Conservation (phyloP, 1,284 basidiomycete genomes). For the Trametes versicolor region DNA sequence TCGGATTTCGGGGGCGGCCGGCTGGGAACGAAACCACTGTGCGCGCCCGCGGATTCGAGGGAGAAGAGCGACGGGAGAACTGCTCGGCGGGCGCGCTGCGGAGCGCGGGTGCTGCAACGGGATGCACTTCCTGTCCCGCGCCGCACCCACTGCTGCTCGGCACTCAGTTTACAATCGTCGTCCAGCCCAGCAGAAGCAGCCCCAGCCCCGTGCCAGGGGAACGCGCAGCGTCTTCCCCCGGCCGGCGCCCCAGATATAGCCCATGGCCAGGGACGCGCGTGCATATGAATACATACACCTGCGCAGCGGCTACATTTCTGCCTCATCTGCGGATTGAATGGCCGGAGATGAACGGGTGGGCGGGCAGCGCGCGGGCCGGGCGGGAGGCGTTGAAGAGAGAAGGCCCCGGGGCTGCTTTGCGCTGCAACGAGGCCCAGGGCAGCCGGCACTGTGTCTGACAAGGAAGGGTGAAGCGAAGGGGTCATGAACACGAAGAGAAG, state of each 20-base stretch:
- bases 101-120: neutral
- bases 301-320: neutral
- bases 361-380: constrained; percentile 12
- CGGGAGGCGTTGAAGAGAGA: constrained; percentile 6
- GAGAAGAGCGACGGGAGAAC: neutral
- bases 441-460: neutral
- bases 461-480: neutral
- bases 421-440: neutral
- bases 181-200: neutral
- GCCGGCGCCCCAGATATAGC: constrained; percentile 11
- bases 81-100: neutral
- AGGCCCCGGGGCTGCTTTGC: constrained; percentile 4
- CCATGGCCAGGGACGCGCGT: constrained; percentile 13
- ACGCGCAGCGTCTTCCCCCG: neutral
- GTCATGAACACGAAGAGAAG: neutral
- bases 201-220: constrained; percentile 10
- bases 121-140: neutral
- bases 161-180: neutral
- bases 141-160: neutral
- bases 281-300: neutral
- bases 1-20: no score
- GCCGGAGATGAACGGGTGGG: constrained; percentile 4
- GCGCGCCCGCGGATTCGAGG: neutral
- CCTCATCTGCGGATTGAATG: neutral
- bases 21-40: neutral